Percentiles rank a stretch among this genome's conserved stretches.
phyloP scores from a whole-genome alignment of 352 stramenopile genomes.

The Globisporangium nagaii region DNA sequence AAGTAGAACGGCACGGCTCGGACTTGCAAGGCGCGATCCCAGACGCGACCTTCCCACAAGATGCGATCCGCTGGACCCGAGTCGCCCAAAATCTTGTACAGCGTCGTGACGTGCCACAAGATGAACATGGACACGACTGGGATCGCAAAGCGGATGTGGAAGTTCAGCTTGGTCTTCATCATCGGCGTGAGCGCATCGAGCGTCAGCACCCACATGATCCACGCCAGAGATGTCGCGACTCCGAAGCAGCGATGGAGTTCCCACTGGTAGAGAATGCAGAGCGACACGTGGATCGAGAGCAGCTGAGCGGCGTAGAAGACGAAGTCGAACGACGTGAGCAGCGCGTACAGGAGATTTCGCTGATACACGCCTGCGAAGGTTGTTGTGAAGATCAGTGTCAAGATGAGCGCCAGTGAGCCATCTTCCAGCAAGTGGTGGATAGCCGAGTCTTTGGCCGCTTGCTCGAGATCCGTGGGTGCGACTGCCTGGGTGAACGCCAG shows the following conservation, averaged over 20 bases:
- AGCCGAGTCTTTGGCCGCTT: background rate
- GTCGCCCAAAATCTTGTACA: constrained; percentile 4
- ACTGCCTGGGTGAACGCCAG: constrained; percentile 3
- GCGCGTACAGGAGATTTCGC: constrained; percentile 17
- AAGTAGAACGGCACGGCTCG: constrained; percentile 17
- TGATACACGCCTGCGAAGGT: constrained; percentile 20
- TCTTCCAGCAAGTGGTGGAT: background rate
- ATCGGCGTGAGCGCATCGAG: constrained; percentile 26
- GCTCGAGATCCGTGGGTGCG: background rate
- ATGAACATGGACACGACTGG: constrained; percentile 13
- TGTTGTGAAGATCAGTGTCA: constrained; percentile 8
- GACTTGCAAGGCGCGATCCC: constrained; percentile 1
- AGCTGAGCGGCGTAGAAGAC: constrained; percentile 27
- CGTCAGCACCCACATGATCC: constrained; percentile 23
- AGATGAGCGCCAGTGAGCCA: constrained; percentile 1
- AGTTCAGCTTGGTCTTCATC: constrained; percentile 21
- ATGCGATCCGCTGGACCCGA: constrained; percentile 7
- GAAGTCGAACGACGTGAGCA: constrained; percentile 36
- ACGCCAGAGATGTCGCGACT: constrained; percentile 17
- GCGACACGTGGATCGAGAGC: constrained; percentile 15
- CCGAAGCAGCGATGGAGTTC: constrained; percentile 8
- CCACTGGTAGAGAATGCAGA: constrained; percentile 23
- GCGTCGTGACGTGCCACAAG: constrained; percentile 6
- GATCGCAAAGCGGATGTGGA: constrained; percentile 14
- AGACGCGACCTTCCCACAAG: constrained; percentile 9